Percentiles rank a stretch among this genome's conserved stretches.
Conservation (phyloP, 2,329 filamentous ascomycete species). For the Pseudogymnoascus verrucosus region DNA sequence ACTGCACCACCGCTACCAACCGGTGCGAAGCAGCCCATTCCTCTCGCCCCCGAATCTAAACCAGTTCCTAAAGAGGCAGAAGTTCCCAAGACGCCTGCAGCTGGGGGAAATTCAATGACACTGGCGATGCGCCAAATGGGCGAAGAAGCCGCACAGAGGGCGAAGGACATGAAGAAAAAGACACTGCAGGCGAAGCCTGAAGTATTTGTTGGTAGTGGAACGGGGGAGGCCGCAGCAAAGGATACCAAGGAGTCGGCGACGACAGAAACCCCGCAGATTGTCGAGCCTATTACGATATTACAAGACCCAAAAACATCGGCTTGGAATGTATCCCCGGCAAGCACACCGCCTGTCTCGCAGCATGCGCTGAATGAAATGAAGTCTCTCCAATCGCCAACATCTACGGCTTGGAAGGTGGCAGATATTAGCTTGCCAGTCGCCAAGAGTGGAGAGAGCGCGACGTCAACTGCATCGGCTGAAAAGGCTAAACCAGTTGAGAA, state of each 20-base stretch:
- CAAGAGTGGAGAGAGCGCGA: not conserved
- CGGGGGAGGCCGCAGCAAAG: constrained; percentile 17
- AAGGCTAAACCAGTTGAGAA: constrained; percentile 25
- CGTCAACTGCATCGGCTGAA: not conserved
- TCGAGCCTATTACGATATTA: not conserved
- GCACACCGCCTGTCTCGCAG: not conserved
- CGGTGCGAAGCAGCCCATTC: constrained; percentile 2
- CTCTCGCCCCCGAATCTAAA: constrained; percentile 18
- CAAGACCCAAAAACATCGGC: constrained; percentile 2
- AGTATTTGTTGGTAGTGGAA: constrained; percentile 11
- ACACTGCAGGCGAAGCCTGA: not conserved
- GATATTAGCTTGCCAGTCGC: not conserved
- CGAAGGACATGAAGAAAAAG: constrained; percentile 48
- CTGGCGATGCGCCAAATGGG: constrained; percentile 47
- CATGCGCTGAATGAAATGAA: not conserved
- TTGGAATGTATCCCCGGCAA: not conserved
- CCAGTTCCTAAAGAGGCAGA: constrained; percentile 17
- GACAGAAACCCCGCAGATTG: not conserved
- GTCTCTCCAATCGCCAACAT: constrained; percentile 23
- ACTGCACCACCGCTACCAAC: constrained; percentile 17
- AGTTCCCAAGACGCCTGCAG: constrained; percentile 15
- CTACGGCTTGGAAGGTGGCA: constrained; percentile 24
- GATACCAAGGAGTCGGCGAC: not conserved
- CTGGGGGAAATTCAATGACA: constrained; percentile 25
- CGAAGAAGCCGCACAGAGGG: constrained; percentile 58